Percentiles rank a stretch among this genome's conserved stretches.
Evolutionary conservation across 331 rosid genomes (phyloP).

Genomic region (Rhamnella rubrinervis): DNA sequence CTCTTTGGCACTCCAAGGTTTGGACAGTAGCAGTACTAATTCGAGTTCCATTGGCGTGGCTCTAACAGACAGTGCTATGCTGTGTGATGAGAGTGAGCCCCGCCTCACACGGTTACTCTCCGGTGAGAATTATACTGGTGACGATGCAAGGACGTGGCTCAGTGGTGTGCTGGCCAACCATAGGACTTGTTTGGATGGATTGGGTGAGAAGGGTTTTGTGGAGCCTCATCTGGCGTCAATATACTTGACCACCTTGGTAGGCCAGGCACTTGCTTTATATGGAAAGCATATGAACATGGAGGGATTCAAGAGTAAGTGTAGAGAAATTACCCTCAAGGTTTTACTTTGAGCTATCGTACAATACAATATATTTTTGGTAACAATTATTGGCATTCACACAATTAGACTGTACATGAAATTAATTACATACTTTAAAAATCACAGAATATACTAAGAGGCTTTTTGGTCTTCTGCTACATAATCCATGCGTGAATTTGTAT

Average conservation of each 20-base stretch:
- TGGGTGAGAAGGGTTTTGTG: slow-evolving; percentile 38
- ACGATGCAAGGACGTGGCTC: slow-evolving; percentile 55
- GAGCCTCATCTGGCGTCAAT: slow-evolving; percentile 15
- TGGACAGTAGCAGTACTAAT: background rate
- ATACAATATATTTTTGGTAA: background rate
- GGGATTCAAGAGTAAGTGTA: background rate
- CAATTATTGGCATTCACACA: too few species aligned
- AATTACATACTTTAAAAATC: too few species aligned
- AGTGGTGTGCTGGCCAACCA: slow-evolving; percentile 58
- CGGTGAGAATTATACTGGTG: slow-evolving; percentile 14
- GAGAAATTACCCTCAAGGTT: background rate
- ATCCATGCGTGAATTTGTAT: background rate
- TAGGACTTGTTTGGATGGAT: slow-evolving; percentile 51
- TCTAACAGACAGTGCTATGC: slow-evolving; percentile 52
- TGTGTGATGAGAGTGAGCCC: slow-evolving; percentile 56
- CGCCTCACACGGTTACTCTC: slow-evolving; percentile 34
- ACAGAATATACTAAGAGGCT: too few species aligned
- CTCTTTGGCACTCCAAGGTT: slow-evolving; percentile 17
- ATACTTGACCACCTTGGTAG: slow-evolving; percentile 44
- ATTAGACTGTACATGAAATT: too few species aligned
- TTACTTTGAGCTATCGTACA: background rate
- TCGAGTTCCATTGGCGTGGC: slow-evolving; percentile 25
- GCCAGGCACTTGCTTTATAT: slow-evolving; percentile 43
- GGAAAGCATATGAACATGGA: slow-evolving; percentile 20
- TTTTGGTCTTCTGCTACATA: too few species aligned